These are phyloP conservation scores for Cytospora mali DNA, from an alignment of 2,329 filamentous ascomycete genomes.

Conservation along the genomic window DNA sequence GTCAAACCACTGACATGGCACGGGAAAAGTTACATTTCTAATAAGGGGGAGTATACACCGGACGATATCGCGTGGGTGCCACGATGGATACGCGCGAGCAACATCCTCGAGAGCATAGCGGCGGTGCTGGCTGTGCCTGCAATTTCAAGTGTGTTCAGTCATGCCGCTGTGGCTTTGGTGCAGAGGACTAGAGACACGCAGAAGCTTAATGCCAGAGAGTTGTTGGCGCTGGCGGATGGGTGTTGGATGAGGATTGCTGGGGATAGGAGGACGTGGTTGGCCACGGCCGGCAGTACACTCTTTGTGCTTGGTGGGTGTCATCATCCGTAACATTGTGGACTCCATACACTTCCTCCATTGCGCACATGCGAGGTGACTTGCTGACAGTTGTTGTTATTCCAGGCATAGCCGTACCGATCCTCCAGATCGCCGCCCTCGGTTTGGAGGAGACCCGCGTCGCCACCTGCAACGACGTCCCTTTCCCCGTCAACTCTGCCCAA, in stretches of 20 bases:
- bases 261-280: constrained; percentile 10
- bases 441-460: constrained; percentile 13
- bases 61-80: constrained; percentile 14
- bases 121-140: constrained; percentile 5
- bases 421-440: constrained; percentile 10
- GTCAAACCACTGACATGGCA: constrained; percentile 17
- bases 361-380: background rate
- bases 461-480: constrained; percentile 11
- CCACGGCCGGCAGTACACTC: constrained; percentile 8
- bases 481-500: background rate
- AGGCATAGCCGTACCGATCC: constrained; percentile 14
- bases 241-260: constrained; percentile 13
- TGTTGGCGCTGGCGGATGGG: constrained; percentile 7
- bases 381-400: background rate
- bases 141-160: constrained; percentile 4
- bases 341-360: background rate
- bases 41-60: constrained; percentile 1
- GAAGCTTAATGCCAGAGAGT: constrained; percentile 9
- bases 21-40: background rate
- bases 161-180: constrained; percentile 18
- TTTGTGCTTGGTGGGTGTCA: constrained; percentile 10
- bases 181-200: constrained; percentile 7
- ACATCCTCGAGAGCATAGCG: constrained; percentile 14
- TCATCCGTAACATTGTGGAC: background rate
- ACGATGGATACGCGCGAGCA: constrained; percentile 8